Percentiles rank a stretch among this genome's conserved stretches.
These are phyloP conservation scores for Arthroderma sp. DNA, from an alignment of 2,329 filamentous ascomycete genomes.

Conservation along the genomic window DNA sequence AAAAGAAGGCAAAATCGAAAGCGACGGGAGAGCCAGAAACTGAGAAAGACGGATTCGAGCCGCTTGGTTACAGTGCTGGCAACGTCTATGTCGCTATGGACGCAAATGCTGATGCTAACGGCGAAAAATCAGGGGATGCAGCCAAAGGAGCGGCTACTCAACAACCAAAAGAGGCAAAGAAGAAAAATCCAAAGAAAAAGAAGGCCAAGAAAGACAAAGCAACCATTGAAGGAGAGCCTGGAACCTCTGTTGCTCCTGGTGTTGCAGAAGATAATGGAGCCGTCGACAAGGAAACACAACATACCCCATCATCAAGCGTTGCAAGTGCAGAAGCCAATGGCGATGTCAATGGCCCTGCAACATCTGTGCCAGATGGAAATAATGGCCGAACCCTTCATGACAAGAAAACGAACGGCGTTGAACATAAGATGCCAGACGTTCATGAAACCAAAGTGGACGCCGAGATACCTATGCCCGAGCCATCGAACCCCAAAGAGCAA, in stretches of 20 bases:
- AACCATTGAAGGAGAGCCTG: not conserved
- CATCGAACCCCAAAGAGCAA: not conserved
- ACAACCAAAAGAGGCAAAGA: not conserved
- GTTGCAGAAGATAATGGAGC: not conserved
- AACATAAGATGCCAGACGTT: not conserved
- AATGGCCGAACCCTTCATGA: not conserved
- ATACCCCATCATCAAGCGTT: not conserved
- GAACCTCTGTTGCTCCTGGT: not conserved
- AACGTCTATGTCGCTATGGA: not conserved
- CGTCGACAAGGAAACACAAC: not conserved
- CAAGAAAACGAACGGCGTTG: not conserved
- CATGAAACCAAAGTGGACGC: not conserved
- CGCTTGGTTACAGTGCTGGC: not conserved
- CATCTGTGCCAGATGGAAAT: not conserved
- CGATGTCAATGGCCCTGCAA: not conserved
- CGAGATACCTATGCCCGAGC: not conserved
- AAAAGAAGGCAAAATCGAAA: not conserved
- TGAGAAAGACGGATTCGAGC: not conserved
- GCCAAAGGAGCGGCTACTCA: not conserved
- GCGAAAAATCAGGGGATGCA: not conserved
- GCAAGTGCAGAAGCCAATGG: not conserved
- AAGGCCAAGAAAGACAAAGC: not conserved
- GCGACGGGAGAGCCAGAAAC: not conserved
- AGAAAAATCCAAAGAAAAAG: conserved; percentile 6
- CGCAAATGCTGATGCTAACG: not conserved